phyloP scores from a whole-genome alignment of 208 protist genomes.

The Wallacemonas sp. region DNA sequence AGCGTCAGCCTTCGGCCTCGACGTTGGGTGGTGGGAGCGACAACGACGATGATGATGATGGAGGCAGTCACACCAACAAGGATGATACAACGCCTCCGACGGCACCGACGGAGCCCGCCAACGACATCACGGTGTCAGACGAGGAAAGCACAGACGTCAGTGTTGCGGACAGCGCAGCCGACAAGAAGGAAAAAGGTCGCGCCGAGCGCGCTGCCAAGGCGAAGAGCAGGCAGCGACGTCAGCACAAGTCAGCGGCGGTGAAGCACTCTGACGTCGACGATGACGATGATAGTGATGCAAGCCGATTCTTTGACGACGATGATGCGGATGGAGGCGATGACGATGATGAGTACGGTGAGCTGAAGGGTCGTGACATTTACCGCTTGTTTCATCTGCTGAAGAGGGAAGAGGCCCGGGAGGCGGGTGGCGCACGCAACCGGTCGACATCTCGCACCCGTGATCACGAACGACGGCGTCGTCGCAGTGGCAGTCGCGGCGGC shows the following conservation, averaged over 20 bases:
- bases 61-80: background rate
- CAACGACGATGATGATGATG: background rate
- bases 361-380: background rate
- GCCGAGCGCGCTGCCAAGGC: no score
- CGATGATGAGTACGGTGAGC: background rate
- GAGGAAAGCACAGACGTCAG: conserved; percentile 20
- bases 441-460: no score
- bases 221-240: no score
- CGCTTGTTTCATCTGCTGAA: background rate
- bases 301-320: background rate
- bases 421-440: no score
- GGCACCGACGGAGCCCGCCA: background rate
- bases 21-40: background rate
- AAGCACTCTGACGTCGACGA: no score
- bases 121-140: conserved; percentile 4
- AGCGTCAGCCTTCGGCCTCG: background rate
- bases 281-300: background rate
- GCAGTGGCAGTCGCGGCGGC: background rate
- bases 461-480: background rate
- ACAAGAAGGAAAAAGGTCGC: background rate
- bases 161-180: background rate
- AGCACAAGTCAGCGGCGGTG: no score
- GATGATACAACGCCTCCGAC: background rate
- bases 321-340: background rate
- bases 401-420: background rate